These are phyloP conservation scores for Metarhizium brunneum DNA, from an alignment of 2,329 filamentous ascomycete species.

Conservation along the genomic window DNA sequence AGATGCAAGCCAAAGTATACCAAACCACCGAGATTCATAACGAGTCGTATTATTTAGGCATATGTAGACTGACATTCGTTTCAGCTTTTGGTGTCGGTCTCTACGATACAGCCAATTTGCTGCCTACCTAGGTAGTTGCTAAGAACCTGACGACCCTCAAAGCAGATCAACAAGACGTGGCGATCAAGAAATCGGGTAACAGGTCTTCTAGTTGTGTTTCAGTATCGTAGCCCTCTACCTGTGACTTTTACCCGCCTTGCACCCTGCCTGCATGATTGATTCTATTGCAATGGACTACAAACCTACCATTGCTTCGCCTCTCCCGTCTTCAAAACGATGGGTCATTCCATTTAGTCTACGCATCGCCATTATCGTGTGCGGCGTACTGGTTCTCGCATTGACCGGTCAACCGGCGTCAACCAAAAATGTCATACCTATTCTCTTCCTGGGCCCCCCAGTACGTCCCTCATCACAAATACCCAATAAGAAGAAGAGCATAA, in stretches of 20 bases:
- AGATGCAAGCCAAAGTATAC: too few species aligned
- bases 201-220: neutral
- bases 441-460: neutral
- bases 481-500: neutral
- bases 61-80: too few species aligned
- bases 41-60: too few species aligned
- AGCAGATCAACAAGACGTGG: too few species aligned
- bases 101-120: too few species aligned
- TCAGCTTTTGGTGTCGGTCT: too few species aligned
- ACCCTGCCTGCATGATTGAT: neutral
- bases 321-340: neutral
- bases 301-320: neutral
- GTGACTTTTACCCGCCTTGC: neutral
- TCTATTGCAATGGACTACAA: neutral
- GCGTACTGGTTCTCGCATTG: neutral
- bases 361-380: neutral
- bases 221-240: neutral
- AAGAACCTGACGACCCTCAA: too few species aligned
- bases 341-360: neutral
- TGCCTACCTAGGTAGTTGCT: too few species aligned
- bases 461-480: neutral
- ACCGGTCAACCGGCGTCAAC: neutral
- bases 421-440: neutral
- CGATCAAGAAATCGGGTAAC: too few species aligned
- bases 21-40: too few species aligned